These are phyloP conservation scores for Periconia sp. DNA, from an alignment of 2,329 filamentous ascomycete genomes.

Conservation along the genomic window DNA sequence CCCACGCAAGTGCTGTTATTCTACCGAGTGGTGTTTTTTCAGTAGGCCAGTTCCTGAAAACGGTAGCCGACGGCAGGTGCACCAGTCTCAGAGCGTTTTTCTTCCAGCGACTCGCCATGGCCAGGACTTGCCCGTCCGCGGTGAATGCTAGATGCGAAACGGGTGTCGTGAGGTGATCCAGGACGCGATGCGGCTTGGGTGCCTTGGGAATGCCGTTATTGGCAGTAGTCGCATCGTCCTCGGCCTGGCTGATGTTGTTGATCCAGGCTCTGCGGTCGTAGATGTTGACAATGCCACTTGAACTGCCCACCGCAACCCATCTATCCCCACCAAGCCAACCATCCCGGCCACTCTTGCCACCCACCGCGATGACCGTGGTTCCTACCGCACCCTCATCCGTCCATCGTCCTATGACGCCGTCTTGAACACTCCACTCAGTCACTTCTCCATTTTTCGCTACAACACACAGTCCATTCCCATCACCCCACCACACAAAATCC, in stretches of 20 bases:
- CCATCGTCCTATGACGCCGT: constrained; percentile 79
- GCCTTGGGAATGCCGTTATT: constrained; percentile 59
- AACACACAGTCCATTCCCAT: constrained; percentile 78
- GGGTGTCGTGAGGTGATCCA: constrained; percentile 87
- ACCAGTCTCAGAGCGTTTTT: constrained; percentile 84
- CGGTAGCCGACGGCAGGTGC: constrained; percentile 87
- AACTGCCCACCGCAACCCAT: constrained; percentile 87
- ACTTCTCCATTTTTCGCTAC: constrained; percentile 86
- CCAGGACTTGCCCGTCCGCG: constrained; percentile 85
- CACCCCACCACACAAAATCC: constrained; percentile 91
- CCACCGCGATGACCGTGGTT: constrained; percentile 79
- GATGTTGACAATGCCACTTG: constrained; percentile 86
- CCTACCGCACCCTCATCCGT: constrained; percentile 86
- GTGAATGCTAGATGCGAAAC: constrained; percentile 80
- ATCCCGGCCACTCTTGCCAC: constrained; percentile 66
- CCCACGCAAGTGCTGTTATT: constrained; percentile 63
- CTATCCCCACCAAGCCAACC: constrained; percentile 71
- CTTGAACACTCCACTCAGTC: constrained; percentile 78
- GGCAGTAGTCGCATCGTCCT: constrained; percentile 11
- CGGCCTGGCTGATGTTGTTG: constrained; percentile 24
- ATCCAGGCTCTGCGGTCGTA: constrained; percentile 78
- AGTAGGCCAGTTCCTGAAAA: constrained; percentile 97
- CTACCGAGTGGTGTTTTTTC: constrained; percentile 83
- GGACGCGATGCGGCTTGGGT: constrained; percentile 70
- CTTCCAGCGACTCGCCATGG: constrained; percentile 84